Conservation (phyloP, 352 stramenopile genomes). For the Phytopythium delawarense region DNA sequence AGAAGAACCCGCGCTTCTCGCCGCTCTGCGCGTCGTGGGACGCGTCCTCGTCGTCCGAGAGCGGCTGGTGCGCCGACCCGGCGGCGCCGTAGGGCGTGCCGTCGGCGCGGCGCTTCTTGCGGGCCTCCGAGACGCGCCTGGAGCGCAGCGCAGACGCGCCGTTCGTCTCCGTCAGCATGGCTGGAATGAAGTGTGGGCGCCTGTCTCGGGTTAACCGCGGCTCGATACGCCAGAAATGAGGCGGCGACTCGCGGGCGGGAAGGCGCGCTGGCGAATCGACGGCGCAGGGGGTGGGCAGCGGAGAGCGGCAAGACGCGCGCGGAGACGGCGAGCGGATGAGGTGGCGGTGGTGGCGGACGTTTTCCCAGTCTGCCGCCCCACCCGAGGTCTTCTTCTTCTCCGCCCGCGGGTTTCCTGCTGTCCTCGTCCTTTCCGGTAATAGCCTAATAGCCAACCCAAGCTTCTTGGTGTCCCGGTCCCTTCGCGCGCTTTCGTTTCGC, state of each 20-base stretch:
- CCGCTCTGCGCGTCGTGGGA: background rate
- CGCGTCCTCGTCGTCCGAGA: conserved; percentile 7
- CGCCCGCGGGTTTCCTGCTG: background rate
- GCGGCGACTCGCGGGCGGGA: background rate
- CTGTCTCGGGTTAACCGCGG: background rate
- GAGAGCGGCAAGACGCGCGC: background rate
- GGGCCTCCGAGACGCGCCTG: conserved; percentile 10
- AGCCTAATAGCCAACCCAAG: background rate
- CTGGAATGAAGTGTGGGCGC: background rate
- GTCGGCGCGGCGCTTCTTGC: conserved; percentile 32
- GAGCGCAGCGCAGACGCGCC: conserved; percentile 17
- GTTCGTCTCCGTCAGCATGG: conserved; percentile 23
- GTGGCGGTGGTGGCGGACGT: too few relatives aligned
- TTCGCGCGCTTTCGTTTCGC: background rate
- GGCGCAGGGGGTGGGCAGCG: background rate
- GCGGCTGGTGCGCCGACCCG: conserved; percentile 12
- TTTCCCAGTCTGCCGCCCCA: too few relatives aligned
- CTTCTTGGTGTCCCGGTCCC: too few relatives aligned
- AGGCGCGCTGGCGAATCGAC: background rate
- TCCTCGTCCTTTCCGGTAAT: background rate
- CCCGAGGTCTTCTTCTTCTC: background rate
- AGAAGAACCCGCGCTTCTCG: conserved; percentile 33
- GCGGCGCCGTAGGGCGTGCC: conserved; percentile 32
- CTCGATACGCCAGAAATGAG: background rate
- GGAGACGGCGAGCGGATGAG: background rate